These are phyloP conservation scores for Abortiporus biennis DNA, from an alignment of 1,284 basidiomycete genomes.

Conservation along the genomic window DNA sequence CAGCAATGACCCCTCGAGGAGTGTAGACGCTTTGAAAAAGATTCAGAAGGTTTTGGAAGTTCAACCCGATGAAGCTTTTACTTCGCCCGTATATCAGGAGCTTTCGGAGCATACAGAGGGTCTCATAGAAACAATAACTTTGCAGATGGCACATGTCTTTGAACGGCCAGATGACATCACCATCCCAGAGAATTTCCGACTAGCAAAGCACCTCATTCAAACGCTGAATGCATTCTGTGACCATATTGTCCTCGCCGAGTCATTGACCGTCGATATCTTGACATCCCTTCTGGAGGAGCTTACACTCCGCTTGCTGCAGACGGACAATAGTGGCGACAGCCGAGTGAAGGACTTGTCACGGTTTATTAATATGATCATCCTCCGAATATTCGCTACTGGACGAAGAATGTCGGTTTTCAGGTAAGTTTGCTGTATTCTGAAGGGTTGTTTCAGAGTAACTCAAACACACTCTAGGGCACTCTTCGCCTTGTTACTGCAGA, in stretches of 20 bases:
- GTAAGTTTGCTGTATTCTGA: conserved; percentile 37
- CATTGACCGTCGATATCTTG: conserved; percentile 74
- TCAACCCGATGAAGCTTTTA: conserved; percentile 66
- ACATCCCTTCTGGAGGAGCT: conserved; percentile 82
- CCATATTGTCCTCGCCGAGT: conserved; percentile 75
- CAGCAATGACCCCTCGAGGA: conserved; percentile 77
- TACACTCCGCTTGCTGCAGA: conserved; percentile 84
- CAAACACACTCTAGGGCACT: conserved; percentile 60
- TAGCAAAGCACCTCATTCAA: conserved; percentile 95
- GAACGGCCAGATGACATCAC: conserved; percentile 71
- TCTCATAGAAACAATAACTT: conserved; percentile 82
- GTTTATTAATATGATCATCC: conserved; percentile 97
- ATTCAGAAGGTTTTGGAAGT: conserved; percentile 78
- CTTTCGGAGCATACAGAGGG: conserved; percentile 81
- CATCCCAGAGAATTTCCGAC: conserved; percentile 74
- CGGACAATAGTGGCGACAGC: conserved; percentile 74
- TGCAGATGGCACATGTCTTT: conserved; percentile 87
- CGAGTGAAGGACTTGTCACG: conserved; percentile 86
- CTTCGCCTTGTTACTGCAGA: conserved; percentile 81
- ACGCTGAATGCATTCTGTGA: conserved; percentile 91
- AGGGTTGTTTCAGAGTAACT: conserved; percentile 18
- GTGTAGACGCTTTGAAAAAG: conserved; percentile 92
- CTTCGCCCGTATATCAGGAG: conserved; percentile 64
- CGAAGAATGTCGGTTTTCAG: conserved; percentile 90
- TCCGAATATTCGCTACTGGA: conserved; percentile 89